Evolutionary conservation across 2,329 filamentous ascomycete genomes (phyloP).

Genomic region (Talaromyces albobiverticillius): DNA sequence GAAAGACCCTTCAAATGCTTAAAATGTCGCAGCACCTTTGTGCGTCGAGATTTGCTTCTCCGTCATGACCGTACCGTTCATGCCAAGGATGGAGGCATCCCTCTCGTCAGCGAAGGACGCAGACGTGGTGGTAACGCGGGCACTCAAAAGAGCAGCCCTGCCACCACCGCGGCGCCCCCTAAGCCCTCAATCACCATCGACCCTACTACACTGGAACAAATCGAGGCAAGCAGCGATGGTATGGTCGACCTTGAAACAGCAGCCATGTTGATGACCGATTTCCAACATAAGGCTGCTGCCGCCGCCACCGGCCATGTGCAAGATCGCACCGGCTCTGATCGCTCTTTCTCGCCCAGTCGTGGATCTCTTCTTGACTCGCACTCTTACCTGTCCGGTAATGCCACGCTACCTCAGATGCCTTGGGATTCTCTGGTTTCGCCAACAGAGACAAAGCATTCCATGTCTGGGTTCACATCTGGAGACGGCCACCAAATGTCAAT

Average conservation of each 20-base stretch:
- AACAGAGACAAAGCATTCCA: constrained; percentile 71
- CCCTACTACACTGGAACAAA: constrained; percentile 82
- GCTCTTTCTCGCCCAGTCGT: constrained; percentile 70
- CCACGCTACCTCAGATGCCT: constrained; percentile 79
- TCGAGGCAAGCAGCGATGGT: constrained; percentile 84
- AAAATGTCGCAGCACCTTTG: constrained; percentile 98
- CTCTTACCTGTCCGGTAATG: constrained; percentile 73
- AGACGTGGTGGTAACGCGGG: constrained; percentile 49
- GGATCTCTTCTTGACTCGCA: constrained; percentile 73
- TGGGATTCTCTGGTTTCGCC: constrained; percentile 86
- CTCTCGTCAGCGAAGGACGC: constrained; percentile 91
- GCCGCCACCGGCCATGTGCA: constrained; percentile 46
- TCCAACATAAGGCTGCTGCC: constrained; percentile 91
- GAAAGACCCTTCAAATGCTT: constrained; percentile 97
- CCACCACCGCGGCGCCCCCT: constrained; percentile 54
- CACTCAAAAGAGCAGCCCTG: constrained; percentile 36
- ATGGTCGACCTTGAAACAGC: constrained; percentile 96
- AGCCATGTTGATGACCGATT: constrained; percentile 96
- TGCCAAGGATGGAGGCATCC: constrained; percentile 93
- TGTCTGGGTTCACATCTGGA: constrained; percentile 65
- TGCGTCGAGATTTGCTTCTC: constrained; percentile 91
- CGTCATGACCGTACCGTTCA: constrained; percentile 98
- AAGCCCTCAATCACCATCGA: constrained; percentile 81
- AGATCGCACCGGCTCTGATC: constrained; percentile 47
- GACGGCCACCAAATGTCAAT: constrained; percentile 69